Percentiles rank a stretch among this genome's conserved stretches.
Evolutionary conservation across 1,139 yeast species (phyloP).

Genomic region (Groenewaldozyma sp.): DNA sequence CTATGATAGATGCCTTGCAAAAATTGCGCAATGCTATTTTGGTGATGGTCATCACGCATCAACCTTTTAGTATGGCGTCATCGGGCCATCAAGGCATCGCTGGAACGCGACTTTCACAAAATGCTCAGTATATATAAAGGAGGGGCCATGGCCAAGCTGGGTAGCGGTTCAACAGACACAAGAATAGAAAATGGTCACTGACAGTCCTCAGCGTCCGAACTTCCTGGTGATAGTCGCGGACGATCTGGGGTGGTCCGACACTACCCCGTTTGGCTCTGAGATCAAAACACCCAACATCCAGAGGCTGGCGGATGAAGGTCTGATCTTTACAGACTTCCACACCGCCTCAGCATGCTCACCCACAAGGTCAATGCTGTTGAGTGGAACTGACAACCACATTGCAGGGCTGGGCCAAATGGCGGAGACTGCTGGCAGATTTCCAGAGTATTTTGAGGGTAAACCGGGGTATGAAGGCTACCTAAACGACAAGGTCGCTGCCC

Average conservation of each 20-base stretch:
- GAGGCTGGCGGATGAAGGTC: constrained; percentile 37
- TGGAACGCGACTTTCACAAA: no score
- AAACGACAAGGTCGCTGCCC: constrained; percentile 43
- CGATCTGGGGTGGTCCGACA: constrained; percentile 52
- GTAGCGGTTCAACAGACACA: no score
- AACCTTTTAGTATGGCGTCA: no score
- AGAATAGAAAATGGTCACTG: neutral
- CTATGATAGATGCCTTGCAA: no score
- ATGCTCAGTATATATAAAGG: no score
- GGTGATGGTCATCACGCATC: no score
- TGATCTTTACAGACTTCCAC: constrained; percentile 48
- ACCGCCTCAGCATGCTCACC: constrained; percentile 58
- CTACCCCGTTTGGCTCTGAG: constrained; percentile 49
- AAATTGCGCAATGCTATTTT: no score
- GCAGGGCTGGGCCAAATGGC: constrained; percentile 56
- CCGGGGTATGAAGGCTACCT: constrained; percentile 52
- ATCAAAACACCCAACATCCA: constrained; percentile 47
- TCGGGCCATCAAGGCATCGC: no score
- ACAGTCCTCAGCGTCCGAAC: constrained; percentile 32
- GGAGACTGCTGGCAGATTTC: constrained; percentile 33
- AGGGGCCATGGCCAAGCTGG: no score
- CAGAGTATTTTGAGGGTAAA: constrained; percentile 27
- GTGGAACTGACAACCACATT: constrained; percentile 54
- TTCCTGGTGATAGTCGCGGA: constrained; percentile 52
- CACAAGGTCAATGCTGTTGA: constrained; percentile 50